These are phyloP conservation scores for Mycena vitilis DNA, from an alignment of 768 basidiomycete genomes.

Conservation along the genomic window DNA sequence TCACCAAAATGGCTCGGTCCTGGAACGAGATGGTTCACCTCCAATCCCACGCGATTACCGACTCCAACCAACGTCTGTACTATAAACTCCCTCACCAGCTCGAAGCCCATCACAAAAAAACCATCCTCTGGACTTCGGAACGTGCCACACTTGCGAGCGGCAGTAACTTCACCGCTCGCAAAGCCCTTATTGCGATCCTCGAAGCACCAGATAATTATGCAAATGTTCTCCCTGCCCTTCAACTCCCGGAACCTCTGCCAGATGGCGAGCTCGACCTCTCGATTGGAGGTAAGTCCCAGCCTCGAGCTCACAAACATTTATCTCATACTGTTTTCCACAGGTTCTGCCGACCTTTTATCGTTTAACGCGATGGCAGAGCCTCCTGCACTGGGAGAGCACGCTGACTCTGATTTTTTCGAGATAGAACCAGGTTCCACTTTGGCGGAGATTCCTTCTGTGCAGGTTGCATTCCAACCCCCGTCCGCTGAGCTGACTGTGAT, in stretches of 20 bases:
- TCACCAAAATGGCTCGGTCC: background rate
- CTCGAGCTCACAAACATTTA: no score
- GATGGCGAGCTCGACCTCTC: slow-evolving; percentile 10
- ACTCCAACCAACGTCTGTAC: slow-evolving; percentile 6
- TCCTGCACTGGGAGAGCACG: no score
- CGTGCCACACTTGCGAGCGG: no score
- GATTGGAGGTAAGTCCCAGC: background rate
- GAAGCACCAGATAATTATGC: background rate
- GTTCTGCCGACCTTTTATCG: no score
- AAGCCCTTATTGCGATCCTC: background rate
- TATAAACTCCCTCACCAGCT: slow-evolving; percentile 11
- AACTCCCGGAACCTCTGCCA: background rate
- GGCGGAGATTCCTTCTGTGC: no score
- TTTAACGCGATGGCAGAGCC: no score
- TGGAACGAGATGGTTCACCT: slow-evolving; percentile 7
- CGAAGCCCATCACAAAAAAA: slow-evolving; percentile 12
- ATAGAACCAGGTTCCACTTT: no score
- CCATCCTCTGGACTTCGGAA: background rate
- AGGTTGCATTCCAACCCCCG: no score
- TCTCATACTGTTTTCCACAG: no score
- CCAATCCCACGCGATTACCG: background rate
- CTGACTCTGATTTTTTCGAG: no score
- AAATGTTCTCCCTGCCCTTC: background rate
- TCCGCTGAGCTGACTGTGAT: no score
- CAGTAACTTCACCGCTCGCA: slow-evolving; percentile 5